These are phyloP conservation scores for Xylaria sp. DNA, from an alignment of 2,329 filamentous ascomycete genomes.

Conservation along the genomic window DNA sequence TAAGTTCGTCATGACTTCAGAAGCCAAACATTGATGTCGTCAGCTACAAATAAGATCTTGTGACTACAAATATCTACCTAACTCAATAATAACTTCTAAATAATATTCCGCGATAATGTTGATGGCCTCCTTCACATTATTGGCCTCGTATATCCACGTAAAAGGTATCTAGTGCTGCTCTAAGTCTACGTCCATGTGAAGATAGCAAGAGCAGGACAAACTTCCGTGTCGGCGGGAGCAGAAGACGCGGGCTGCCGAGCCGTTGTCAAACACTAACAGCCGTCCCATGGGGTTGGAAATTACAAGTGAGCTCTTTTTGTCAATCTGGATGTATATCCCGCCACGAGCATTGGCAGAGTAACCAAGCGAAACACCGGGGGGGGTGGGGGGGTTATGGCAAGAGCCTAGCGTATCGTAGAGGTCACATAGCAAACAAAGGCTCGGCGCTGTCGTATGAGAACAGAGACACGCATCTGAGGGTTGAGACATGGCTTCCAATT, in stretches of 20 bases:
- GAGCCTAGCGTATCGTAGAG: not conserved
- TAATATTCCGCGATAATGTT: not conserved
- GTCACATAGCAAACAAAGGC: not conserved
- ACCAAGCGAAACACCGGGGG: not conserved
- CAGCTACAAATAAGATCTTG: not conserved
- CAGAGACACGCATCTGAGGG: conserved; percentile 21
- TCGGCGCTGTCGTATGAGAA: conserved; percentile 15
- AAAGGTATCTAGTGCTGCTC: not conserved
- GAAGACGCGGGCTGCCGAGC: conserved; percentile 11
- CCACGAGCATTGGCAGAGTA: not conserved
- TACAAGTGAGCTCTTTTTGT: not conserved
- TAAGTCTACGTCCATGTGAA: not conserved
- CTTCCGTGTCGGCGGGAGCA: not conserved
- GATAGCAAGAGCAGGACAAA: conserved; percentile 19
- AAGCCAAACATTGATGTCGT: not conserved
- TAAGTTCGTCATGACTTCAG: not conserved
- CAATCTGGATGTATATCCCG: not conserved
- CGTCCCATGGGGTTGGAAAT: conserved; percentile 9
- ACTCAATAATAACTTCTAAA: not conserved
- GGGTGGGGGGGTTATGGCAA: not conserved
- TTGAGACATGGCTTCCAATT: conserved; percentile 4
- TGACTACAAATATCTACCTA: not conserved
- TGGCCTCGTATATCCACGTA: not conserved
- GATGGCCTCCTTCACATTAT: not conserved
- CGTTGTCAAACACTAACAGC: conserved; percentile 17